These are phyloP conservation scores for Phyllosticta citriasiana DNA, from an alignment of 2,329 filamentous ascomycete species.

Conservation along the genomic window DNA sequence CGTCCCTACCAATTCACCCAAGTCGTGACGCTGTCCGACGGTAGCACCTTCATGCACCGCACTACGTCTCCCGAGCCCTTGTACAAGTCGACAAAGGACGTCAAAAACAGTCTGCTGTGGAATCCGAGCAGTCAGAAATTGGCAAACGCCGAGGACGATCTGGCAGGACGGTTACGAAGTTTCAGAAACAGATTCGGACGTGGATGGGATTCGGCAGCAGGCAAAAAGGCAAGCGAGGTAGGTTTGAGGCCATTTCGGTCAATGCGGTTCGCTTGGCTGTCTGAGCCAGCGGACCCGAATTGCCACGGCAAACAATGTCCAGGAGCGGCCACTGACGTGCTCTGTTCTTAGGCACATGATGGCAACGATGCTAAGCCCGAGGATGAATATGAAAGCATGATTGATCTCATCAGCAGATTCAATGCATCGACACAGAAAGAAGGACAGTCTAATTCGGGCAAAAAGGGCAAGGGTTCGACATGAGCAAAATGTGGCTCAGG, in stretches of 20 bases:
- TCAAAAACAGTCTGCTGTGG: constrained; percentile 82
- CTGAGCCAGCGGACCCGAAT: neutral
- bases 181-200: constrained; percentile 80
- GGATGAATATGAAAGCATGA: neutral
- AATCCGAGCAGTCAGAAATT: constrained; percentile 75
- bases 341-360: neutral
- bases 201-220: constrained; percentile 59
- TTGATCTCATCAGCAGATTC: constrained; percentile 21
- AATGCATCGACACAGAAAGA: neutral
- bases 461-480: neutral
- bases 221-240: constrained; percentile 14
- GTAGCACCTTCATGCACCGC: constrained; percentile 69
- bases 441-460: neutral
- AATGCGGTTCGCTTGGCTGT: neutral
- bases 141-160: constrained; percentile 84
- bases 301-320: neutral
- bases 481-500: neutral
- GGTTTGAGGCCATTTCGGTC: neutral
- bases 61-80: constrained; percentile 61
- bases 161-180: constrained; percentile 77
- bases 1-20: constrained; percentile 97
- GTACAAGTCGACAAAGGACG: constrained; percentile 65
- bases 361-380: neutral
- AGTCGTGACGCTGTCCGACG: constrained; percentile 84
- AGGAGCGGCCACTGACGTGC: neutral